phyloP scores from a whole-genome alignment of 2,329 filamentous ascomycete genomes.

The Simplicillium sp. region DNA sequence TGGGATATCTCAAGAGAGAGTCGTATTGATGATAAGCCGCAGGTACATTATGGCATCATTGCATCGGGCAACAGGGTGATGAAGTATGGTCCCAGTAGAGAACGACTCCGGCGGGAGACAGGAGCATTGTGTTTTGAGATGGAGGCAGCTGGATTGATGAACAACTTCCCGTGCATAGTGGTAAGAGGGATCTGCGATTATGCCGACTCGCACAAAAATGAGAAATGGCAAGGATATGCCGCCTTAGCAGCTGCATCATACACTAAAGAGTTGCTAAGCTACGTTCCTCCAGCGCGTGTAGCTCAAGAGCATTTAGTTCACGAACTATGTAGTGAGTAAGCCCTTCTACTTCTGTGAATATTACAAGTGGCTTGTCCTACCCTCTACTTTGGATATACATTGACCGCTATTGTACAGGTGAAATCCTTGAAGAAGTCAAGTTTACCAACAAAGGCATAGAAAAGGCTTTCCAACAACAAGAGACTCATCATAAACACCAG shows the following conservation, averaged over 20 bases:
- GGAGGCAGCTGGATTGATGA: neutral
- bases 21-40: neutral
- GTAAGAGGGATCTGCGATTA: neutral
- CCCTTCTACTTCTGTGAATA: too few relatives aligned
- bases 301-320: neutral
- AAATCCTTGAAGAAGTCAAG: too few relatives aligned
- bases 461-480: neutral
- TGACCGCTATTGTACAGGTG: too few relatives aligned
- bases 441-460: neutral
- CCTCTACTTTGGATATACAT: too few relatives aligned
- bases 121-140: neutral
- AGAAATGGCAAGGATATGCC: neutral
- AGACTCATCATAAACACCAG: neutral
- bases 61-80: neutral
- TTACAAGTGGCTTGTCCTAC: too few relatives aligned
- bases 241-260: neutral
- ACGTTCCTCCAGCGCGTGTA: neutral
- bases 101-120: neutral
- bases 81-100: neutral
- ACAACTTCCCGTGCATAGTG: neutral
- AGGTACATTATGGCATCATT: neutral
- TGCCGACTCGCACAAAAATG: neutral
- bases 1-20: neutral
- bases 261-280: neutral
- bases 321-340: neutral